phyloP scores from a whole-genome alignment of 352 stramenopile species.

The Phytophthora quininea region DNA sequence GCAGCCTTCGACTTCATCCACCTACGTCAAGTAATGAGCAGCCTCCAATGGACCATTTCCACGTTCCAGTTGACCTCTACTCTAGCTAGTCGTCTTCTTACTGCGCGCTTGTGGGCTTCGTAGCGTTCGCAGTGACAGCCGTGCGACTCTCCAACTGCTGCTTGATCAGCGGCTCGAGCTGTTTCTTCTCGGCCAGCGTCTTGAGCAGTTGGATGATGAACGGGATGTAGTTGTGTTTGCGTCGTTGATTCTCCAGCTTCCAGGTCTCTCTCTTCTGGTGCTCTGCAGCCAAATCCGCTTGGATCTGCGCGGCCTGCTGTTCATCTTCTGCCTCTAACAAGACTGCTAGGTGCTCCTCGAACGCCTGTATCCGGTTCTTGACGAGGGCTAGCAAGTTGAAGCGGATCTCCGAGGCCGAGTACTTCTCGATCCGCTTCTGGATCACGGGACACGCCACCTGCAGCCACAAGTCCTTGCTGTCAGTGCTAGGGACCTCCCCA shows the following conservation, averaged over 20 bases:
- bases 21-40: conserved; percentile 14
- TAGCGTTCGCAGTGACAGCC: conserved; percentile 21
- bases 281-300: conserved; percentile 57
- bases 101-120: conserved; percentile 22
- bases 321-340: conserved; percentile 46
- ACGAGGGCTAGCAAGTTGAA: conserved; percentile 97
- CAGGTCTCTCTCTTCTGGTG: conserved; percentile 81
- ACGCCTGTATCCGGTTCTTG: conserved; percentile 74
- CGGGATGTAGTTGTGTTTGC: conserved; percentile 97
- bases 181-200: conserved; percentile 89
- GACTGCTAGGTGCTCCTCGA: conserved; percentile 48
- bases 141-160: conserved; percentile 51
- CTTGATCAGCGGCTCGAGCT: conserved; percentile 83
- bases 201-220: conserved; percentile 95
- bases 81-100: conserved; percentile 6
- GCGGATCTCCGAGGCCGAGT: conserved; percentile 92
- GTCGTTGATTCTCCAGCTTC: conserved; percentile 91
- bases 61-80: no score
- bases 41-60: background rate
- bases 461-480: conserved; percentile 79
- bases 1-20: conserved; percentile 1
- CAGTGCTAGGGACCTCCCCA: conserved; percentile 63
- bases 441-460: conserved; percentile 91
- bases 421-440: conserved; percentile 93
- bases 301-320: conserved; percentile 48